Evolutionary conservation across 2,329 filamentous ascomycete genomes (phyloP).

Genomic region (Clarireedia hainanense): DNA sequence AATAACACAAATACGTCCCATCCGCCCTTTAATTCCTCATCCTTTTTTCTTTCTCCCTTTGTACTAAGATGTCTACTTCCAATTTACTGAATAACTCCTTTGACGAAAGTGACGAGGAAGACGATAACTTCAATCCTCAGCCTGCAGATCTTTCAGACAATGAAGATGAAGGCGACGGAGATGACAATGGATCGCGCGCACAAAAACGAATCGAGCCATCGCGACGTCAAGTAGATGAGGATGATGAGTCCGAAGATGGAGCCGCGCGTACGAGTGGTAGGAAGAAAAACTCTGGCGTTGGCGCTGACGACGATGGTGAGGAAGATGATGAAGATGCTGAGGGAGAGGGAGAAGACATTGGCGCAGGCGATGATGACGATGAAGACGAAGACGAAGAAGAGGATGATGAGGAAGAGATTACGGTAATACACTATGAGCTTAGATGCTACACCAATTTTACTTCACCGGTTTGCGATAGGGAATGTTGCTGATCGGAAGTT

Average conservation of each 20-base stretch:
- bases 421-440: slow-evolving; percentile 29
- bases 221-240: slow-evolving; percentile 32
- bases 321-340: slow-evolving; percentile 37
- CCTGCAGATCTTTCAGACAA: slow-evolving; percentile 60
- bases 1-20: background rate
- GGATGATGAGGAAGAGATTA: slow-evolving; percentile 55
- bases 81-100: slow-evolving; percentile 23
- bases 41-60: slow-evolving; percentile 3
- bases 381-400: slow-evolving; percentile 49
- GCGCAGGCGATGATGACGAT: slow-evolving; percentile 29
- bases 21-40: background rate
- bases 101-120: slow-evolving; percentile 65
- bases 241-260: slow-evolving; percentile 39
- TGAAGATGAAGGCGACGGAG: slow-evolving; percentile 40
- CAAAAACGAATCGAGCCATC: slow-evolving; percentile 23
- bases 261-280: slow-evolving; percentile 33
- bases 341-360: slow-evolving; percentile 31
- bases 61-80: slow-evolving; percentile 22
- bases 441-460: slow-evolving; percentile 2
- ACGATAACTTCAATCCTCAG: slow-evolving; percentile 82
- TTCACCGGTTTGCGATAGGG: slow-evolving; percentile 8
- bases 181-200: slow-evolving; percentile 21
- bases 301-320: slow-evolving; percentile 26
- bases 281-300: slow-evolving; percentile 3
- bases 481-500: slow-evolving; percentile 14